A percentile compares a stretch with the other conserved stretches of the same genome.
phyloP scores from a whole-genome alignment of 495 filamentous ascomycete genomes.

The Acidomyces sp. region DNA sequence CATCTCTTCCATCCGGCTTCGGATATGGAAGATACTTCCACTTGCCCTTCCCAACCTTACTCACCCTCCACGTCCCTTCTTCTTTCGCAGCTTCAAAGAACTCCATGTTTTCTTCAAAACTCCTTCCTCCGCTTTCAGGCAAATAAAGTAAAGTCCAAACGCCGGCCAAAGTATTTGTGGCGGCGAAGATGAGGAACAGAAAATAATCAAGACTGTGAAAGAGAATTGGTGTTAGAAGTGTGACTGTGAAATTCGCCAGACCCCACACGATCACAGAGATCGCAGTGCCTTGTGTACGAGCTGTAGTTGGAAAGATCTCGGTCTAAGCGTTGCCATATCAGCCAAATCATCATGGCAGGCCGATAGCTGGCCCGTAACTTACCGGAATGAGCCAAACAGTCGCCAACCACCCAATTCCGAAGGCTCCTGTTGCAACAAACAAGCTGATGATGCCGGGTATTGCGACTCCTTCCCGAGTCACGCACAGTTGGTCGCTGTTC shows the following conservation, averaged over 20 bases:
- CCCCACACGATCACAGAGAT: conserved; percentile 45
- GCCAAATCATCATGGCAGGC: too few relatives aligned
- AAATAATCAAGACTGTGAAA: conserved; percentile 44
- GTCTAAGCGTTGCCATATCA: too few relatives aligned
- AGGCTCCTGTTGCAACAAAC: conserved; percentile 40
- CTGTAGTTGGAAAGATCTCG: conserved; percentile 43
- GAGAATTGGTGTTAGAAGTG: conserved; percentile 40
- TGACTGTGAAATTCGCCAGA: conserved; percentile 43
- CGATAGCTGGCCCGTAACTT: too few relatives aligned
- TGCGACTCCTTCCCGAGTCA: conserved; percentile 30
- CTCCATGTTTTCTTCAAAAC: conserved; percentile 43
- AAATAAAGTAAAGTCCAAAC: conserved; percentile 38
- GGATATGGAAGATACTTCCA: conserved; percentile 34
- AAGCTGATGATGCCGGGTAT: conserved; percentile 36
- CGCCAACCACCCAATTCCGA: conserved; percentile 45
- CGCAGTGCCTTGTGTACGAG: conserved; percentile 40
- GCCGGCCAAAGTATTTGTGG: conserved; percentile 41
- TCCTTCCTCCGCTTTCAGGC: conserved; percentile 41
- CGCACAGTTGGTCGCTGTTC: conserved; percentile 24
- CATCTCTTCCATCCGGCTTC: conserved; percentile 27
- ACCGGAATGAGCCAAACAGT: conserved; percentile 47
- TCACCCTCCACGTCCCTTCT: conserved; percentile 36
- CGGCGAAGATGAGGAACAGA: conserved; percentile 42
- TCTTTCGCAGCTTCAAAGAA: conserved; percentile 40
- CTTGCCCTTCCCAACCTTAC: conserved; percentile 35